Base-by-base conservation (phyloP, 2,329 filamentous ascomycete genomes). In the Drechslera avenae region DNA sequence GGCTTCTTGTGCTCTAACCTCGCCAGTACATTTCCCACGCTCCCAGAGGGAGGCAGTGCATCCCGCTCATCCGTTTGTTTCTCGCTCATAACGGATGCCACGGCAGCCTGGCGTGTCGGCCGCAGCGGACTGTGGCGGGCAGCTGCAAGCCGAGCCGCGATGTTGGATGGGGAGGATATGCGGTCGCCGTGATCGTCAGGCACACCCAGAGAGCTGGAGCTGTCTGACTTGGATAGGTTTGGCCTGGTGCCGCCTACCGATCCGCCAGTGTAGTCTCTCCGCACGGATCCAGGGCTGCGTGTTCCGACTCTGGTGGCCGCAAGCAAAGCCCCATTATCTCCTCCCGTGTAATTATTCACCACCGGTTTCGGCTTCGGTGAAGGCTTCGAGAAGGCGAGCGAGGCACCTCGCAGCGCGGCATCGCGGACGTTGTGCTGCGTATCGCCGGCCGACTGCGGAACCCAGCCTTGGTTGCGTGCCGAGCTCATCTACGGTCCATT, bases 111-210 rank as follows among this genome's bases (percentile, higher is more conserved):
- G 14, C 59, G 40, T 10, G 53, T 43, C 6, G 67, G 66, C 44
- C 59, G 66, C 52, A 66, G 54, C 16, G 83, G 83, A 19, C 77
- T 80, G 13, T 83, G 82, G 66, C 86, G 78, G 47, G 84, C 86
- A 16, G 85, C 86, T 2, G 84, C 85, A 19, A 86, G 72, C 23
- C 79, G 83, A 10, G 84, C 84, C 10, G 85, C 85, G 54, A 86
- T 82, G 54, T 83, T 81, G 4, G 83, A 87, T 5, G 85, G 79
- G 37, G 81, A 86, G 51, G 79, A 81, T 6, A 55, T 54, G n/a
- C 64, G 68, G 44, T 66, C 63, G 49, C 50, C 30, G 37, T 59
- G 51, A 42, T 64, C 64, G 5, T 59, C 60, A 36, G 69, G 69
- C 21, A 73, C 60, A 23, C 59, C 62, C 30, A 73, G 56, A 31